Conservation (phyloP, 352 stramenopile species). For the Globisporangium lucens region DNA sequence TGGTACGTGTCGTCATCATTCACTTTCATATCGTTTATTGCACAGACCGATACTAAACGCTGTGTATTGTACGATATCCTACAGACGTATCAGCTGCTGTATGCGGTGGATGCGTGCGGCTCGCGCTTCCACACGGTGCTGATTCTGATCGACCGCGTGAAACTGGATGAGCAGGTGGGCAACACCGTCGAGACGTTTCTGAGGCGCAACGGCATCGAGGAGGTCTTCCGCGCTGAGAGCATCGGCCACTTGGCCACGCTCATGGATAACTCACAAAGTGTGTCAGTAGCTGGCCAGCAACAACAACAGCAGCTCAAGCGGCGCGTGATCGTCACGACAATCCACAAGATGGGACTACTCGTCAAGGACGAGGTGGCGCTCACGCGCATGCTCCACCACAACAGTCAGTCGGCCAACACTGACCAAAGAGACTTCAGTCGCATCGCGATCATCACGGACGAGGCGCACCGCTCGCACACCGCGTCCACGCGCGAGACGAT, state of each 20-base stretch:
- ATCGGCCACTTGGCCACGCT: slow-evolving; percentile 65
- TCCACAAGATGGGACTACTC: slow-evolving; percentile 74
- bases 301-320: slow-evolving; percentile 27
- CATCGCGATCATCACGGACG: slow-evolving; percentile 79
- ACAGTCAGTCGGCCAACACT: slow-evolving; percentile 2
- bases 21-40: background rate
- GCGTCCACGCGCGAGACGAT: slow-evolving; percentile 63
- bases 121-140: slow-evolving; percentile 74
- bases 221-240: slow-evolving; percentile 70
- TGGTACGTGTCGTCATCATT: slow-evolving; percentile 23
- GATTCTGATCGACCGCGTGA: slow-evolving; percentile 79
- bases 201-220: slow-evolving; percentile 63
- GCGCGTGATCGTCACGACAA: slow-evolving; percentile 76
- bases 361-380: slow-evolving; percentile 67
- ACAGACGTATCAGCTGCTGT: slow-evolving; percentile 65
- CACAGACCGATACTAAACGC: background rate
- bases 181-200: slow-evolving; percentile 69
- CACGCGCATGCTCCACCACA: slow-evolving; percentile 61
- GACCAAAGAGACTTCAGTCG: slow-evolving; percentile 33
- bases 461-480: slow-evolving; percentile 79
- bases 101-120: slow-evolving; percentile 33
- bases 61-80: background rate
- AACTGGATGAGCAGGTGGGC: slow-evolving; percentile 79
- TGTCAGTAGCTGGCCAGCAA: slow-evolving; percentile 9
- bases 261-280: slow-evolving; percentile 22